A percentile compares a stretch with the other conserved stretches of the same genome.
These are phyloP conservation scores for Pterocarpus santalinus DNA, from an alignment of 306 rosid species.

Conservation along the genomic window DNA sequence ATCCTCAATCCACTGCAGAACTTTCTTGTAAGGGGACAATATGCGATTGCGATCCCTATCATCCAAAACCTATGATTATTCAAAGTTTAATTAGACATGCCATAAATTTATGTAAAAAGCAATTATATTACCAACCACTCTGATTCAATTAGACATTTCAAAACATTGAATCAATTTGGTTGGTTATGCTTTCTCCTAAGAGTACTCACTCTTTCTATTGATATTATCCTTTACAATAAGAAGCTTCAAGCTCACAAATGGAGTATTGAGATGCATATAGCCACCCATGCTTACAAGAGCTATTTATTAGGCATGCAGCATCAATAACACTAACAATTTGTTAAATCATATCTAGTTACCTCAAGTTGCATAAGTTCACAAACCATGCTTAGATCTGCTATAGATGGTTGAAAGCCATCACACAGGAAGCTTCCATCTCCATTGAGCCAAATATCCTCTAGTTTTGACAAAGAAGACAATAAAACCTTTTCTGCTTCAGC, in stretches of 20 bases:
- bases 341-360: constrained; percentile 57
- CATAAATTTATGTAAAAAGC: constrained; percentile 13
- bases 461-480: constrained; percentile 65
- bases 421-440: constrained; percentile 73
- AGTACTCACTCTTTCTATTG: neutral
- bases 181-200: constrained; percentile 20
- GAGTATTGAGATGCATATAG: neutral
- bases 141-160: constrained; percentile 30
- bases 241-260: neutral
- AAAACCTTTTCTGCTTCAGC: constrained; percentile 72
- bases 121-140: constrained; percentile 3
- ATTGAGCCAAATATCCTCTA: constrained; percentile 83
- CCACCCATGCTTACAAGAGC: neutral
- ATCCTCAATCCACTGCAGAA: constrained; percentile 77
- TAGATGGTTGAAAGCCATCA: constrained; percentile 72
- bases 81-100: constrained; percentile 21
- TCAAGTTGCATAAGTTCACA: constrained; percentile 88
- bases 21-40: constrained; percentile 81
- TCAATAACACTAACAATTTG: constrained; percentile 17
- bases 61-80: constrained; percentile 65
- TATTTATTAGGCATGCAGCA: constrained; percentile 23
- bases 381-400: constrained; percentile 86
- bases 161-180: constrained; percentile 20
- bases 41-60: constrained; percentile 71
- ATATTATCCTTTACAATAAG: neutral